Evolutionary conservation across 306 rosid genomes (phyloP).

Genomic region (Potentilla sterilis): DNA sequence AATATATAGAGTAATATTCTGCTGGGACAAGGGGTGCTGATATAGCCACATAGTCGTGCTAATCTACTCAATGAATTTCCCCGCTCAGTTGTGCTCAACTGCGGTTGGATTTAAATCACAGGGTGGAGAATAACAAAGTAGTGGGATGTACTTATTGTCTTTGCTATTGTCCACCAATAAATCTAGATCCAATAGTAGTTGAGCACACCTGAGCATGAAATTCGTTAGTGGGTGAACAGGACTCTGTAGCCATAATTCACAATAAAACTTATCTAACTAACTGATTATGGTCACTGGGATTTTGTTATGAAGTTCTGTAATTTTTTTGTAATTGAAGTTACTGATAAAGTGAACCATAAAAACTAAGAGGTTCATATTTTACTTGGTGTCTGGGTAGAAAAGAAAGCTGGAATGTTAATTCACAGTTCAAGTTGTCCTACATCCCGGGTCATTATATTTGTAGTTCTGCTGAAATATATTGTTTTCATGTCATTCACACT

Average conservation of each 20-base stretch:
- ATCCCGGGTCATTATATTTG: background rate
- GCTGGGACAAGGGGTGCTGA: conserved; percentile 1
- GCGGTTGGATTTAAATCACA: too few species aligned
- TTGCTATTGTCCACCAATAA: too few species aligned
- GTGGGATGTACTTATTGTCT: too few species aligned
- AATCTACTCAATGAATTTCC: too few species aligned
- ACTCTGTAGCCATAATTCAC: too few species aligned
- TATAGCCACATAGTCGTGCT: too few species aligned
- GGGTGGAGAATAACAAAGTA: too few species aligned
- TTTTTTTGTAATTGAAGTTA: too few species aligned
- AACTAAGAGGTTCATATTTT: background rate
- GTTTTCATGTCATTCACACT: background rate
- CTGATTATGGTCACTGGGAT: background rate
- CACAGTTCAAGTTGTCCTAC: background rate
- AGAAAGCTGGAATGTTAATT: background rate
- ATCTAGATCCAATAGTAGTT: too few species aligned
- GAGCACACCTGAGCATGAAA: too few species aligned
- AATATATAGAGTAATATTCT: background rate
- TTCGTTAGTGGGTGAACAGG: too few species aligned
- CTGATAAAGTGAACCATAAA: background rate
- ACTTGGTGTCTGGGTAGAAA: background rate
- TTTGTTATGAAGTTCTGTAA: background rate
- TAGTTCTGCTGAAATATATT: background rate
- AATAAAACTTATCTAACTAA: background rate
- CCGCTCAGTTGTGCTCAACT: too few species aligned